Conservation (phyloP, 177 flowering plant genomes). For the Vitis hybrid region DNA sequence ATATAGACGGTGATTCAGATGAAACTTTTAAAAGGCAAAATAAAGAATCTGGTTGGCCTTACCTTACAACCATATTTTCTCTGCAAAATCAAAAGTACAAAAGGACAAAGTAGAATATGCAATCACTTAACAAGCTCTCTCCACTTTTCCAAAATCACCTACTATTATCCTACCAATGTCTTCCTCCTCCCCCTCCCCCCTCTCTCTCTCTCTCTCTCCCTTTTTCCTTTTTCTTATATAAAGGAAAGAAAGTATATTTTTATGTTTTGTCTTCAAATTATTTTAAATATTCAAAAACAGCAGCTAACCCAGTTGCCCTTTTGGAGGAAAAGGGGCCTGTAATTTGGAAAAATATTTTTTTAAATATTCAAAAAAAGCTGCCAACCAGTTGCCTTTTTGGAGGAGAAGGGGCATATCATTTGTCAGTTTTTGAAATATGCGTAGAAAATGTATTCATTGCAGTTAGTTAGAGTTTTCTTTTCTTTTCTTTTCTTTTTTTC, state of each 20-base stretch:
- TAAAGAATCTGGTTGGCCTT: slow-evolving; percentile 6
- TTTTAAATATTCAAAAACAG: too few species aligned
- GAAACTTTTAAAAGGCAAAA: slow-evolving; percentile 12
- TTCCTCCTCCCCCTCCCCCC: slow-evolving; percentile 2
- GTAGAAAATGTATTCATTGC: background rate
- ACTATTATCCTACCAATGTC: slow-evolving; percentile 25
- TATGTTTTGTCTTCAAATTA: too few species aligned
- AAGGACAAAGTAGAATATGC: slow-evolving; percentile 44
- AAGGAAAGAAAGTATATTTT: too few species aligned
- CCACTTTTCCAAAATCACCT: slow-evolving; percentile 42
- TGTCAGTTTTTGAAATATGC: slow-evolving; percentile 11
- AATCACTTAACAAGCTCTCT: slow-evolving; percentile 30
- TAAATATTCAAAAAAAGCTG: slow-evolving; percentile 6
- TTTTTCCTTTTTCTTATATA: background rate
- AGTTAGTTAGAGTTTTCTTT: slow-evolving; percentile 5
- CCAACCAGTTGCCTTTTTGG: background rate
- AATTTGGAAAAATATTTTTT: background rate
- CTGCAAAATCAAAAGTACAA: slow-evolving; percentile 14
- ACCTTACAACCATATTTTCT: background rate
- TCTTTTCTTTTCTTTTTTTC: background rate
- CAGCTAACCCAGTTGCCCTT: too few species aligned
- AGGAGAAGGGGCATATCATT: background rate
- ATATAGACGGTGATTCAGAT: slow-evolving; percentile 1
- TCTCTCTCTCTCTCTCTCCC: background rate
- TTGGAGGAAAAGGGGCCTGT: too few species aligned